Evolutionary conservation across 441 rosid species (phyloP), one percentile per base, ranked within the genome.

Genomic region (Biscutella laevigata): DNA sequence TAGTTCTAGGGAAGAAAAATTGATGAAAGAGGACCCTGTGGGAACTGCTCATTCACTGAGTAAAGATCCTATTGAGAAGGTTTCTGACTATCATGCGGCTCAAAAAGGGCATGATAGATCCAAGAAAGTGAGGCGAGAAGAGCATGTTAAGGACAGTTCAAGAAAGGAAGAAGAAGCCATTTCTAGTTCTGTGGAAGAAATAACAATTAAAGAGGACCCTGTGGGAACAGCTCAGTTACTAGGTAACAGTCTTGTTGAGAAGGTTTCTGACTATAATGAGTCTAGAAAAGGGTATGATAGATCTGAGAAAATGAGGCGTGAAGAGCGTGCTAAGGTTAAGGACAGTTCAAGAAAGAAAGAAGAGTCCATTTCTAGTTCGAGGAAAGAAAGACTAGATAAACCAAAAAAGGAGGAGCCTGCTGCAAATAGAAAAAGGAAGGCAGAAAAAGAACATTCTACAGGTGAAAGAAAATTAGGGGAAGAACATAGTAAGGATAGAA

Each of bases 251-350:
- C 30, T 55, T 34, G 36, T 51, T 63, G 72, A 58, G 44, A 66
- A 65, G 21, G 54, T 37, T 55, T 62, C 73, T 29, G 66, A 70
- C 29, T 42, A 14, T 54, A 40, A 8, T 12, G 65, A 44, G 13
- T 39, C 75, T 45, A 72, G 64, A 35, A 73, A 39, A 46, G 67
- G 45, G 50, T 66, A 42, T 48, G 25, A 53, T 34, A 63, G 53
- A 24, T 41, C 37, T 9, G 52, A 57, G 30, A 62, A 63, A 55
- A 54, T 44, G 25, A 28, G 37, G 22, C 26, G 11, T n/a, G 75
- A 65, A 47, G 79, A 63, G 48, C 47, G 39, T 53, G n/a, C n/a
- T n/a, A n/a, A n/a, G n/a, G 66, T 45, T 46, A 82, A 67, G 68
- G 58, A 27, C 27, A 63, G 66, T 20, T 61, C 65, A 16, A 39